phyloP scores from a whole-genome alignment of 306 rosid species.

The Vigna trinervia region DNA sequence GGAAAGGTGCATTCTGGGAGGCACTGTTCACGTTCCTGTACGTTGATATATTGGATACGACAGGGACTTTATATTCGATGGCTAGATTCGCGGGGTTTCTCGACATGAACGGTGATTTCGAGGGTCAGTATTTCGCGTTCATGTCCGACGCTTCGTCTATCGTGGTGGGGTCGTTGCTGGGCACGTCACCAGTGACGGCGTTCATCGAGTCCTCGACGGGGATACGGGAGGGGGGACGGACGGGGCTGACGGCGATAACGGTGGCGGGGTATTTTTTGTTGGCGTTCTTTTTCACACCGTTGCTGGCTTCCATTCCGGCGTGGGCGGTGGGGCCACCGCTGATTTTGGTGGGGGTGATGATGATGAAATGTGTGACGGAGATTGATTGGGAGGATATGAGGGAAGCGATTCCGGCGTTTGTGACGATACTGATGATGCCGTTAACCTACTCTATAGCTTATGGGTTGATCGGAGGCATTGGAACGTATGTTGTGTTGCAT shows the following conservation, averaged over 20 bases:
- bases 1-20: conserved; percentile 72
- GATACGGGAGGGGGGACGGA: conserved; percentile 83
- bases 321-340: conserved; percentile 98
- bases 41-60: conserved; percentile 82
- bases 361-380: conserved; percentile 92
- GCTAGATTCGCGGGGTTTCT: conserved; percentile 78
- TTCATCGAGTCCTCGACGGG: conserved; percentile 85
- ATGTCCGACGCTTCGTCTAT: conserved; percentile 85
- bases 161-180: conserved; percentile 73
- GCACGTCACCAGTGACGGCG: conserved; percentile 83
- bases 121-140: conserved; percentile 89
- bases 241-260: conserved; percentile 81
- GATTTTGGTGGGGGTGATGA: conserved; percentile 89
- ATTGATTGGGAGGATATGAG: conserved; percentile 86
- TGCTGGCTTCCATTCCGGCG: conserved; percentile 83
- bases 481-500: conserved; percentile 63
- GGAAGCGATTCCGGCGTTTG: conserved; percentile 82
- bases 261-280: conserved; percentile 67
- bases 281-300: conserved; percentile 84
- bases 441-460: conserved; percentile 86
- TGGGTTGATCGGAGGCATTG: conserved; percentile 86
- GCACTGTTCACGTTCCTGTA: conserved; percentile 76
- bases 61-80: conserved; percentile 82
- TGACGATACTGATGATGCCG: conserved; percentile 77
- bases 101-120: conserved; percentile 70